Conservation (phyloP, 805 yeast species). For the Lipomyces chichibuensis region DNA sequence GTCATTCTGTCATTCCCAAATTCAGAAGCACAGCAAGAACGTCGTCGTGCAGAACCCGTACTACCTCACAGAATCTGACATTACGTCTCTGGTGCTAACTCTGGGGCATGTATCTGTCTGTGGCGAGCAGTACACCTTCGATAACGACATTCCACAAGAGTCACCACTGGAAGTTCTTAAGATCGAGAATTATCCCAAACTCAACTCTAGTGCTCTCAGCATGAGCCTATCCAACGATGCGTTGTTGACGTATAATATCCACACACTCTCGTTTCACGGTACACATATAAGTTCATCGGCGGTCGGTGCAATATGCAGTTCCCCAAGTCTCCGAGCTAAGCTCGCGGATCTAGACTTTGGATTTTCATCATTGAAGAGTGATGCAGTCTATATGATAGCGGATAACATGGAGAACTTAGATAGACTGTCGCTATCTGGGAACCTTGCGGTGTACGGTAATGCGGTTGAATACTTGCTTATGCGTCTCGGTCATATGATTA, state of each 20-base stretch:
- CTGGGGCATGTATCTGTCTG: background rate
- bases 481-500: background rate
- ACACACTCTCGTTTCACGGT: slow-evolving; percentile 8
- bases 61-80: slow-evolving; percentile 8
- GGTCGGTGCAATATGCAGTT: background rate
- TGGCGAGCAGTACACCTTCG: background rate
- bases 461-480: slow-evolving; percentile 7
- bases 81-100: background rate
- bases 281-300: slow-evolving; percentile 1
- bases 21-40: background rate
- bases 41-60: slow-evolving; percentile 11
- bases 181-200: slow-evolving; percentile 10
- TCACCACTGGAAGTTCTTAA: slow-evolving; percentile 1
- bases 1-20: background rate
- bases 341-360: slow-evolving; percentile 13
- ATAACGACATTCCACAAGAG: background rate
- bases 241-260: background rate
- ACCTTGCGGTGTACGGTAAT: background rate
- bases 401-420: slow-evolving; percentile 2
- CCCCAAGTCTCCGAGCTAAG: background rate
- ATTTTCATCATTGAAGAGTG: background rate
- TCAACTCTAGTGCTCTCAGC: background rate
- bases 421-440: slow-evolving; percentile 17
- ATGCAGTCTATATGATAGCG: slow-evolving; percentile 9
- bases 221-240: slow-evolving; percentile 4